Percentiles rank a stretch among this genome's conserved stretches.
phyloP scores from a whole-genome alignment of 805 yeast genomes.

The Lipomyces starkeyi region DNA sequence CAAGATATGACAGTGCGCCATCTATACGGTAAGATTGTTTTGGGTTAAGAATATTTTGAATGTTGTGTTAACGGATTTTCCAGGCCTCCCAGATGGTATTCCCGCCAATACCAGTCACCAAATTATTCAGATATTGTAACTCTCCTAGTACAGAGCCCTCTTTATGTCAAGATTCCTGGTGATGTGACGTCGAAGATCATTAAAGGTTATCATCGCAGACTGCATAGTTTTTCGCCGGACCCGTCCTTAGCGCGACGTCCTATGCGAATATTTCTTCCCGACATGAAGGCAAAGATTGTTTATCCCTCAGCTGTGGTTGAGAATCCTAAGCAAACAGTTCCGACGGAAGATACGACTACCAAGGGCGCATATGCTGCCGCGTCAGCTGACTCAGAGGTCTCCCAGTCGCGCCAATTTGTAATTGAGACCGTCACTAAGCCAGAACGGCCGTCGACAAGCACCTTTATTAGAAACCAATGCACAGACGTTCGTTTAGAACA shows the following conservation, averaged over 20 bases:
- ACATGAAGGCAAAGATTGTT: not conserved
- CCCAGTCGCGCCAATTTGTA: not conserved
- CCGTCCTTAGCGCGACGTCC: not conserved
- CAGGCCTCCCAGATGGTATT: not conserved
- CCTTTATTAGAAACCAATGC: not conserved
- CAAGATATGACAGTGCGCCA: not conserved
- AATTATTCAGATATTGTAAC: not conserved
- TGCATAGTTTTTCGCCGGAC: slow-evolving; percentile 5
- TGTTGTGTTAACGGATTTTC: not conserved
- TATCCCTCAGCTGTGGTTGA: not conserved
- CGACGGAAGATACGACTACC: not conserved
- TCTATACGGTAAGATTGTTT: not conserved
- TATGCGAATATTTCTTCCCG: slow-evolving; percentile 8
- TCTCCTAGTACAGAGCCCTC: slow-evolving; percentile 24
- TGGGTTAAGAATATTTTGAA: not conserved
- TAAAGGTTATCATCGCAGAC: slow-evolving; percentile 18
- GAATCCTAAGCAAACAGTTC: not conserved
- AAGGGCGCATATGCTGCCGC: not conserved
- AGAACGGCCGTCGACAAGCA: not conserved
- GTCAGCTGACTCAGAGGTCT: not conserved
- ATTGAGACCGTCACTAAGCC: not conserved
- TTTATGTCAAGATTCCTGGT: slow-evolving; percentile 36
- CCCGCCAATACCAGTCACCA: not conserved
- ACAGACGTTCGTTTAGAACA: not conserved
- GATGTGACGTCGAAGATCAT: slow-evolving; percentile 21